Percentiles rank a stretch among this genome's conserved stretches.
These are phyloP conservation scores for Penicillium cataractarum DNA, from an alignment of 495 filamentous ascomycete species.

Conservation along the genomic window DNA sequence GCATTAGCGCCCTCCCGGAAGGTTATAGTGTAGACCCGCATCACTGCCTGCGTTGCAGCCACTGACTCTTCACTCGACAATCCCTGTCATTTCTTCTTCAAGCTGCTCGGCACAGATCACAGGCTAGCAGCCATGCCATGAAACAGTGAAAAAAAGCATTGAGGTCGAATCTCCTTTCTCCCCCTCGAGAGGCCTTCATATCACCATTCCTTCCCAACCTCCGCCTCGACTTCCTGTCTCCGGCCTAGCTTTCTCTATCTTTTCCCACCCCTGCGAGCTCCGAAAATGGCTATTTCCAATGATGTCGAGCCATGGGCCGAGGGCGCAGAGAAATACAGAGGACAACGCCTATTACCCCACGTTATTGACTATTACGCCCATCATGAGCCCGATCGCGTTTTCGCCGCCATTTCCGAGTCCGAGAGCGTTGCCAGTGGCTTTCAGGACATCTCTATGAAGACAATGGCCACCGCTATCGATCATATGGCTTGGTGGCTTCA, in stretches of 20 bases:
- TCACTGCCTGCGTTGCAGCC: slow-evolving; percentile 11
- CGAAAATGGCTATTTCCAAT: slow-evolving; percentile 13
- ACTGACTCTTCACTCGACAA: slow-evolving; percentile 8
- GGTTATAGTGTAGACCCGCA: slow-evolving; percentile 22
- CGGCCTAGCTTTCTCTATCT: neutral
- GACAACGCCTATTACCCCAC: slow-evolving; percentile 22
- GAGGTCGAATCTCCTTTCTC: neutral
- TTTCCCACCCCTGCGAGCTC: neutral
- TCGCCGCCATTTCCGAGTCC: slow-evolving; percentile 23
- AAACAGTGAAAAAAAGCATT: slow-evolving; percentile 1
- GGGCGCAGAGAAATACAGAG: slow-evolving; percentile 21
- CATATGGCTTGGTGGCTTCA: slow-evolving; percentile 29
- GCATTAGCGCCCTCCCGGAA: slow-evolving; percentile 18
- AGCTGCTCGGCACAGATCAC: neutral
- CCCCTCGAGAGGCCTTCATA: neutral
- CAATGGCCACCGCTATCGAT: slow-evolving; percentile 29
- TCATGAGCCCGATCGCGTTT: slow-evolving; percentile 29
- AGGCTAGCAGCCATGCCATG: slow-evolving; percentile 1
- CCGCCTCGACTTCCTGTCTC: neutral
- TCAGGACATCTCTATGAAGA: slow-evolving; percentile 28
- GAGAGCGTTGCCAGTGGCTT: slow-evolving; percentile 26
- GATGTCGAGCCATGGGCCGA: slow-evolving; percentile 15
- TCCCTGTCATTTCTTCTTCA: slow-evolving; percentile 11
- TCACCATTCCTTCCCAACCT: neutral
- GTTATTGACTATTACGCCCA: slow-evolving; percentile 24